These are phyloP conservation scores for Coemansia sp. DNA, from an alignment of 192 early-diverging fungal species.

Conservation along the genomic window DNA sequence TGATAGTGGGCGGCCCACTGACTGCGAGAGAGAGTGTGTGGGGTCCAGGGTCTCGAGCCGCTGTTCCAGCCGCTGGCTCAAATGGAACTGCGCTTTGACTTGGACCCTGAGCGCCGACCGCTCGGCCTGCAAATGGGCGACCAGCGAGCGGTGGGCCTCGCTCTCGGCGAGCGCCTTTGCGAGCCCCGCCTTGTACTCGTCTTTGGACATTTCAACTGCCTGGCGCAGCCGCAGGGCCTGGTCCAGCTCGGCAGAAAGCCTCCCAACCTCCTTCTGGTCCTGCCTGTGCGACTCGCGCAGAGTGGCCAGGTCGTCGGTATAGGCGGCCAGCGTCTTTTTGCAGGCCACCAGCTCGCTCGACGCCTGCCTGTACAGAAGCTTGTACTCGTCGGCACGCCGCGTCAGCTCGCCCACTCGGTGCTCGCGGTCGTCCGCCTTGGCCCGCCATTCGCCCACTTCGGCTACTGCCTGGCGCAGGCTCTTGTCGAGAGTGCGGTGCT, in stretches of 20 bases:
- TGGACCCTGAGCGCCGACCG: constrained; percentile 37
- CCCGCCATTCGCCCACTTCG: constrained; percentile 32
- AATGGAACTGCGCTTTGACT: constrained; percentile 47
- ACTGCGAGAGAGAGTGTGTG: too few relatives aligned
- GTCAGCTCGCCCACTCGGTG: constrained; percentile 21
- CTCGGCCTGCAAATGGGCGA: constrained; percentile 42
- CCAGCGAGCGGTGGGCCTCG: constrained; percentile 27
- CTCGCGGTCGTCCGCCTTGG: constrained; percentile 34
- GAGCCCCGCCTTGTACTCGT: constrained; percentile 49
- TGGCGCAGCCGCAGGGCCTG: constrained; percentile 21
- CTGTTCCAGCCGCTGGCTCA: constrained; percentile 50
- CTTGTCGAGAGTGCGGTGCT: constrained; percentile 34
- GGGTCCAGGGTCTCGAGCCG: constrained; percentile 26
- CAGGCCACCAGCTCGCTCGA: constrained; percentile 22
- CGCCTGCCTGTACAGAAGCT: constrained; percentile 23
- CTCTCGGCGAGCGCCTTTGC: constrained; percentile 31
- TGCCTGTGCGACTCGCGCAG: constrained; percentile 18
- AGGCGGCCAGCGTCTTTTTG: constrained; percentile 25
- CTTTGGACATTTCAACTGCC: constrained; percentile 49
- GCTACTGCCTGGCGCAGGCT: constrained; percentile 38
- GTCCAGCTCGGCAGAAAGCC: constrained; percentile 23
- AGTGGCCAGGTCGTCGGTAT: constrained; percentile 18
- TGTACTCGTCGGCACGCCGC: constrained; percentile 26
- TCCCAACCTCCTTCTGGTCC: constrained; percentile 13
- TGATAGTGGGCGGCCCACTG: too few relatives aligned